Conservation (phyloP, 495 filamentous ascomycete species). For the Lasiosphaeria miniovina region DNA sequence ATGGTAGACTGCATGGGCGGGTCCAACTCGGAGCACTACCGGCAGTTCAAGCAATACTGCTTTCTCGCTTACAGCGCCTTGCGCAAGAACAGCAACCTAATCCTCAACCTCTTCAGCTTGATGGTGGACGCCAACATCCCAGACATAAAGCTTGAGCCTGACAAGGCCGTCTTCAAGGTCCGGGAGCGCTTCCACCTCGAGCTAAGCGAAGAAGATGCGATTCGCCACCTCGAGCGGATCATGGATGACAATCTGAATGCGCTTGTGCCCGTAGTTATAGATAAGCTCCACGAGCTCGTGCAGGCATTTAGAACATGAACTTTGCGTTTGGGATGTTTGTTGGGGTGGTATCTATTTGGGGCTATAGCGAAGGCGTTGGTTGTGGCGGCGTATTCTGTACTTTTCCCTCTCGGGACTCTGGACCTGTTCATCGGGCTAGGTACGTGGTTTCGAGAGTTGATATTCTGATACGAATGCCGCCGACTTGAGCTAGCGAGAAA, state of each 20-base stretch:
- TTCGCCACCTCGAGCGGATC: conserved; percentile 77
- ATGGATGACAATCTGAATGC: conserved; percentile 88
- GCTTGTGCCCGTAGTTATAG: conserved; percentile 89
- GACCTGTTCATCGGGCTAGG: too few species aligned
- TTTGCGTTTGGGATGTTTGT: background rate
- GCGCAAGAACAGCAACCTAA: conserved; percentile 81
- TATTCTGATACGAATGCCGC: too few species aligned
- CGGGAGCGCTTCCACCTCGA: conserved; percentile 91
- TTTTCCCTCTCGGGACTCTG: too few species aligned
- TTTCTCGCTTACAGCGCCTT: conserved; percentile 93
- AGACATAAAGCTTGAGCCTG: conserved; percentile 87
- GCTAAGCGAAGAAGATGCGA: conserved; percentile 90
- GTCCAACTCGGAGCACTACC: conserved; percentile 69
- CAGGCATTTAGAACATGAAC: conserved; percentile 76
- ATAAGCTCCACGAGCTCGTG: conserved; percentile 88
- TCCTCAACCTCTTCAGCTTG: conserved; percentile 92
- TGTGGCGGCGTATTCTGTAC: too few species aligned
- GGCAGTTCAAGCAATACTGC: conserved; percentile 88
- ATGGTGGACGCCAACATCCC: conserved; percentile 98
- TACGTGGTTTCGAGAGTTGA: too few species aligned
- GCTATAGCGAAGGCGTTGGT: background rate
- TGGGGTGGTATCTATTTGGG: background rate
- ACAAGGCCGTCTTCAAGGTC: conserved; percentile 90
- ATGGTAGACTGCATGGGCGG: conserved; percentile 99
- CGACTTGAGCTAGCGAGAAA: too few species aligned